Percentiles rank a stretch among this genome's conserved stretches.
These are phyloP conservation scores for Melastoma candidum DNA, from an alignment of 441 rosid genomes.

Conservation along the genomic window DNA sequence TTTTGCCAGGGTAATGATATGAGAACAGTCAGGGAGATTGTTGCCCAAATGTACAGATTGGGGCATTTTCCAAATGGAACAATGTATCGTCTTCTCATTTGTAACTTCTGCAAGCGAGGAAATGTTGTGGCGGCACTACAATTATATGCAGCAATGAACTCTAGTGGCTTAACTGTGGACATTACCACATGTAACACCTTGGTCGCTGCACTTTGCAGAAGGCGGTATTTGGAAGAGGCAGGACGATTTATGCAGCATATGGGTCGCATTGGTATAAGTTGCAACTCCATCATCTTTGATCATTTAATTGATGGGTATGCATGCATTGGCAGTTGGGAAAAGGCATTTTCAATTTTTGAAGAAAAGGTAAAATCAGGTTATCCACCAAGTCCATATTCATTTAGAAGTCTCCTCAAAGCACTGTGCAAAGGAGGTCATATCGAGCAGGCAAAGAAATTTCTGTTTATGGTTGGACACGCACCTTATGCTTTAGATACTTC, in stretches of 20 bases:
- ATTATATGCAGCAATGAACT: constrained; percentile 47
- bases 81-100: constrained; percentile 48
- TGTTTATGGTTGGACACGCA: constrained; percentile 36
- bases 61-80: constrained; percentile 52
- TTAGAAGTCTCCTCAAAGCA: constrained; percentile 71
- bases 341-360: constrained; percentile 57
- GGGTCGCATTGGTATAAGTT: constrained; percentile 32
- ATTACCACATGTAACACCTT: constrained; percentile 44
- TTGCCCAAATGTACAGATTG: constrained; percentile 53
- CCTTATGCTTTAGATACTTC: constrained; percentile 56
- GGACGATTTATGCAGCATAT: constrained; percentile 53
- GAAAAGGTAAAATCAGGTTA: constrained; percentile 65
- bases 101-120: constrained; percentile 48
- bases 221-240: constrained; percentile 57
- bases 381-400: constrained; percentile 55
- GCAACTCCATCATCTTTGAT: constrained; percentile 51
- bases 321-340: constrained; percentile 42
- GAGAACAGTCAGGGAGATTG: constrained; percentile 37
- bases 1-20: constrained; percentile 43
- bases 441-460: constrained; percentile 49
- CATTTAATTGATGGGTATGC: constrained; percentile 59
- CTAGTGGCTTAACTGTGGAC: constrained; percentile 33
- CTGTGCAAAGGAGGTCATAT: constrained; percentile 63
- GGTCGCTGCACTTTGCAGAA: constrained; percentile 54
- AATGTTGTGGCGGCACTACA: constrained; percentile 48